phyloP scores from a whole-genome alignment of 73 alveolate genomes.

The Breviolum minutum region DNA sequence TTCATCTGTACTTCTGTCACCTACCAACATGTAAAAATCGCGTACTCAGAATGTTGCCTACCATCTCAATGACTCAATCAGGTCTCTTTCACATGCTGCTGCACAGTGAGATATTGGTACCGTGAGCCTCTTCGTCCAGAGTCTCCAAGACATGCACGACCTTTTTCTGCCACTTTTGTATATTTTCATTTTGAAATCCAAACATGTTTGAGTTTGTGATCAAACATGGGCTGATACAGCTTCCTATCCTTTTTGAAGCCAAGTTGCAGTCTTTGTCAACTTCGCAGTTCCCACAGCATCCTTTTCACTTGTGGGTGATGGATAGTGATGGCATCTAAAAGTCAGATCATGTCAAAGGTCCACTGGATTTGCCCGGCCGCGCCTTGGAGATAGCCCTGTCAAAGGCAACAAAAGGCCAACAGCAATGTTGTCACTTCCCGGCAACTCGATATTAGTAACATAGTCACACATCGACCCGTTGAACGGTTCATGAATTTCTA shows the following conservation, averaged over 20 bases:
- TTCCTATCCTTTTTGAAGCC: background rate
- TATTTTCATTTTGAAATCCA: too few relatives aligned
- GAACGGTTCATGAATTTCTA: too few relatives aligned
- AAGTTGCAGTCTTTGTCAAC: slow-evolving; percentile 46
- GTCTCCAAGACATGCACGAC: slow-evolving; percentile 53
- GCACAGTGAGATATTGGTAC: background rate
- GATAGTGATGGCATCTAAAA: too few relatives aligned
- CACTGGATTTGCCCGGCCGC: background rate
- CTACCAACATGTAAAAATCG: background rate
- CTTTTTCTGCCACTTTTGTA: background rate
- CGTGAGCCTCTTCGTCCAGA: slow-evolving; percentile 57
- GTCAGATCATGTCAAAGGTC: too few relatives aligned
- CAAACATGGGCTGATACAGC: too few relatives aligned
- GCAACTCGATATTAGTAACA: background rate
- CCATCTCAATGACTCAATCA: background rate
- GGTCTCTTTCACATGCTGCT: background rate
- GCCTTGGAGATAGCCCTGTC: slow-evolving; percentile 53
- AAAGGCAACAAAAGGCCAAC: background rate
- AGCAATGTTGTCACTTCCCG: background rate
- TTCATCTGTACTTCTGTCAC: background rate
- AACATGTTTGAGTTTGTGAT: too few relatives aligned
- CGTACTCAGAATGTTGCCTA: background rate
- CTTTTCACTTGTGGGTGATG: background rate
- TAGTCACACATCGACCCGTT: too few relatives aligned
- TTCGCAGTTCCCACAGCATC: slow-evolving; percentile 62